Base-by-base conservation (phyloP, 306 rosid genomes). In the Bauhinia variegata region DNA sequence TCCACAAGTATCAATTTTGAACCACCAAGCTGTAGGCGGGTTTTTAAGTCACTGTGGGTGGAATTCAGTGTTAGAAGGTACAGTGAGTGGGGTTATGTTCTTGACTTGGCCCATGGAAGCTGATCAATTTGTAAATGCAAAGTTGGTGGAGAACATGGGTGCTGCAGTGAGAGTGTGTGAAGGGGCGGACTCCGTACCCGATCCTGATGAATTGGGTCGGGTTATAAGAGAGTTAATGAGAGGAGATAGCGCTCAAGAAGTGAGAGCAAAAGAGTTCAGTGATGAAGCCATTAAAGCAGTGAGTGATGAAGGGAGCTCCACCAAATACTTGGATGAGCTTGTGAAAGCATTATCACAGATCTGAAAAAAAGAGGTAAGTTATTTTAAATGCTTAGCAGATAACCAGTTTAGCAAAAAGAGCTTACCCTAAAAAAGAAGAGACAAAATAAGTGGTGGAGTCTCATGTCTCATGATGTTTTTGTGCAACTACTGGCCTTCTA, bases 31-130 rank as follows among this genome's bases (percentile, higher is more conserved):
- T 23, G 28, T 23, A 23, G 28, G 28, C 2, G 28, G 28, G 28
- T 23, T 23, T 23, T 23, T 23, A 23, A 23, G 28, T 23, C 28
- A 23, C 28, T 23, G 28, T 23, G 28, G 28, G 28, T 23, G 28
- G 28, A 23, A 23, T 23, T 23, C 28, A 2, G 28, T 23, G 28
- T 23, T 23, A 23, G 28, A 23, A 23, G 28, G 28, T 23, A 23
- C 2, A 15, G 80, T 9, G 14, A 66, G 58, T 0, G 88, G 88
- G 59, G 84, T 63, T 13, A 60, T 63, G 63, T 85, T 85, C 4
- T 11, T 85, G 61, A 85, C 80, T 0, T 85, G 91, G 91, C 91
- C 91, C 2, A 85, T 85, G 91, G 84, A 80, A 33, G 87, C 91
- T 0, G 91, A 82, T 62, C 91, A 85, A 69, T 75, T 53, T 17